phyloP scores from a whole-genome alignment of 2,329 filamentous ascomycete species.

The Claviceps africana region DNA sequence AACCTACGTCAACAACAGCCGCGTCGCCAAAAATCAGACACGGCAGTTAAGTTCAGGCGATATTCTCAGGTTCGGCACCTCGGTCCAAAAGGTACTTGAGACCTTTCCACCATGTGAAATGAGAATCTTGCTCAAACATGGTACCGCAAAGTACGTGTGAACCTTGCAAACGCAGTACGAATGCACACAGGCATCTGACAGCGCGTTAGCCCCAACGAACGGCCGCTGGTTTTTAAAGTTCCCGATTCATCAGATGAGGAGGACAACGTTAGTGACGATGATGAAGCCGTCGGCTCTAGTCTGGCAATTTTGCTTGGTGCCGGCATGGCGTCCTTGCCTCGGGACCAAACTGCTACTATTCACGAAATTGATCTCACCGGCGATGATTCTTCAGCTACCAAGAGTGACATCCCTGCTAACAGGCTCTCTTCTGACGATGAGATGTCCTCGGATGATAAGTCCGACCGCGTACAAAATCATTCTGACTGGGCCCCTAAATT shows the following conservation, averaged over 20 bases:
- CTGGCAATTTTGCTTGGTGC: constrained; percentile 14
- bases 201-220: constrained; percentile 12
- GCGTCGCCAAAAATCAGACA: constrained; percentile 9
- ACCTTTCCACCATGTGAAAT: constrained; percentile 26
- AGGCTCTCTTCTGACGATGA: background rate
- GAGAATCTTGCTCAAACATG: constrained; percentile 18
- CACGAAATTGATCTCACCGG: constrained; percentile 11
- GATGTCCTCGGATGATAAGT: background rate
- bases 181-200: background rate
- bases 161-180: background rate
- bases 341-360: constrained; percentile 9
- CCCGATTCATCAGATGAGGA: constrained; percentile 27
- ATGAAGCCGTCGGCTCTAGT: constrained; percentile 14
- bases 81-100: constrained; percentile 20
- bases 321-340: constrained; percentile 10
- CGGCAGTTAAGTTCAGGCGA: constrained; percentile 17
- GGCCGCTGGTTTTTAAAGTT: constrained; percentile 24
- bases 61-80: constrained; percentile 21
- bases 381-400: constrained; percentile 1
- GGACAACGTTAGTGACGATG: constrained; percentile 15
- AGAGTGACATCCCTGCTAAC: background rate
- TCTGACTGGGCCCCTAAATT: background rate
- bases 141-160: constrained; percentile 11
- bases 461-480: background rate
- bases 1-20: constrained; percentile 29